Base-by-base conservation (phyloP, 2,329 filamentous ascomycete genomes). In the Monosporascus sp. region DNA sequence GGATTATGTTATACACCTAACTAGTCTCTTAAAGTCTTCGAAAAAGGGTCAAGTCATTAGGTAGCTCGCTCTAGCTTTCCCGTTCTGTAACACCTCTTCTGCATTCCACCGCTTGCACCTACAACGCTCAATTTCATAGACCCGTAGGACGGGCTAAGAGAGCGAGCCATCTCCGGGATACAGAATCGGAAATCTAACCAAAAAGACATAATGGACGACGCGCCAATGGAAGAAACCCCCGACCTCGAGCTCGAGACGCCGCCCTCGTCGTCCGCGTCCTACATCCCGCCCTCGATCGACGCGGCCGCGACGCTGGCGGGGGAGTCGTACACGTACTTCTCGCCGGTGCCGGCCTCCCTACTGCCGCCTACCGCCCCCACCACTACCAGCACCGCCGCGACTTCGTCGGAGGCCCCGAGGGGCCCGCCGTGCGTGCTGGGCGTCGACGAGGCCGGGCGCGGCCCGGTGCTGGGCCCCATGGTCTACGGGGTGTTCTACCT, bases 371-470 rank as follows among this genome's bases (percentile, higher is more conserved):
- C 74, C 20, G 59, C 64, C 50, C 39, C 59, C 36, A 44, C 53
- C 18, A 43, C 57, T 22, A 50, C 57, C 18, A 49, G 53, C 53
- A 43, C 45, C 50, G 62, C 46, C 43, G 55, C 44, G 63, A 72
- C 4, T 57, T 66, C 18, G 62, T 72, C 15, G 67, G 69, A 45
- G 71, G 69, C 18, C 27, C 27, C 27, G 9, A 31, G 27, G 80
- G 77, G 53, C 80, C 85, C 65, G 43, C 43, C 43, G 14, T 94
- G 89, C 71, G 86, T 88, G 20, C 79, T 97, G 22, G 93, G 93
- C 57, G 87, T 97, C 49, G 93, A 97, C 70, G 93, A 97, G 77
- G 93, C 93, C 61, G 93, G 93, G 46, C 85, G 93, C 65, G 93
- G 93, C 1, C 93, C 93, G 24, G 93, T 97, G n/a, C 81, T 97